Evolutionary conservation across 805 yeast species (phyloP).

Genomic region (Kazachstania taianensis): DNA sequence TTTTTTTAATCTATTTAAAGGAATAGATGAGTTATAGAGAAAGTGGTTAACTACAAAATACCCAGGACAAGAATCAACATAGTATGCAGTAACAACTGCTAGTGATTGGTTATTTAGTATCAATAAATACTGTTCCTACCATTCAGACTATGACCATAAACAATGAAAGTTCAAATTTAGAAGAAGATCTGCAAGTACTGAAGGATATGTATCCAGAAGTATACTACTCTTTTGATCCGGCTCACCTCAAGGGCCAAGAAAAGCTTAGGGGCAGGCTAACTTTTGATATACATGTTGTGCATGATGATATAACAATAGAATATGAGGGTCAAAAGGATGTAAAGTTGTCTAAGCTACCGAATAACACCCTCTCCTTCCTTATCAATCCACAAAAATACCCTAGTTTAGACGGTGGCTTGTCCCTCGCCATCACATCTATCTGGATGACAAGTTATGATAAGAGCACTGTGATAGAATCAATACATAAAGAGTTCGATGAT

Average conservation of each 20-base stretch:
- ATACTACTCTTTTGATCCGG: slow-evolving; percentile 4
- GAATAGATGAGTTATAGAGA: too few species aligned
- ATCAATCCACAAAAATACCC: slow-evolving; percentile 15
- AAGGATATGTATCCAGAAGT: slow-evolving; percentile 28
- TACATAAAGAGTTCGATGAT: slow-evolving; percentile 30
- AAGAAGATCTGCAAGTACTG: slow-evolving; percentile 18
- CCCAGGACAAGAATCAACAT: too few species aligned
- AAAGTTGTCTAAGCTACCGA: slow-evolving; percentile 8
- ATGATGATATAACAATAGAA: slow-evolving; percentile 8
- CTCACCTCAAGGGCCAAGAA: background rate
- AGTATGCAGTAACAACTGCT: too few species aligned
- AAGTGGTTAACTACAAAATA: too few species aligned
- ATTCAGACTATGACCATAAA: too few species aligned
- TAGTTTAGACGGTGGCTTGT: slow-evolving; percentile 8
- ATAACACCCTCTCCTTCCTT: slow-evolving; percentile 10
- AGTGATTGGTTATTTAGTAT: too few species aligned
- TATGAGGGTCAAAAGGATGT: slow-evolving; percentile 7
- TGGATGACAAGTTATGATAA: slow-evolving; percentile 26
- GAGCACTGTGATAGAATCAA: slow-evolving; percentile 8
- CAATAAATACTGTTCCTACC: too few species aligned
- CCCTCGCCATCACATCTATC: slow-evolving; percentile 18
- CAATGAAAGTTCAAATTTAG: too few species aligned
- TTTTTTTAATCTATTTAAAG: too few species aligned
- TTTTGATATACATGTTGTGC: slow-evolving; percentile 10
- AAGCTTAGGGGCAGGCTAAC: slow-evolving; percentile 11